Evolutionary conservation across 1,139 yeast genomes (phyloP).

Genomic region (Yamadazyma friedrichii): DNA sequence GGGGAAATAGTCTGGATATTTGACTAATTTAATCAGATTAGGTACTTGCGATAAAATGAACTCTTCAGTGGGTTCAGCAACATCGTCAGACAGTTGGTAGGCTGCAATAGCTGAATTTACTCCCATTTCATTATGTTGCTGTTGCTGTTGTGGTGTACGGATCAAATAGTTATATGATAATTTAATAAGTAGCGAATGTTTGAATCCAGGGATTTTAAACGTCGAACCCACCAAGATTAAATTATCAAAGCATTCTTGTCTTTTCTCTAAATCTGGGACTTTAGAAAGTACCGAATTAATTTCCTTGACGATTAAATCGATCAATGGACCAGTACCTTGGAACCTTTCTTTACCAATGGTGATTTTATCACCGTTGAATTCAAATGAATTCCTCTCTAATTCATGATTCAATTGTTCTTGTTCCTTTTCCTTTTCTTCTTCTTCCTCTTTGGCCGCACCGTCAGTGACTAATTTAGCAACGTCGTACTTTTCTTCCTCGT

Average conservation of each 20-base stretch:
- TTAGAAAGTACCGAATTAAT: conserved; percentile 53
- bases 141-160: conserved; percentile 31
- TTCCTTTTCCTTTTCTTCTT: conserved; percentile 25
- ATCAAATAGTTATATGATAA: conserved; percentile 60
- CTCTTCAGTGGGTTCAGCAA: conserved; percentile 28
- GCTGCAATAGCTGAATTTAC: conserved; percentile 44
- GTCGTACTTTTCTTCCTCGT: conserved; percentile 73
- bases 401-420: conserved; percentile 53
- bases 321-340: conserved; percentile 65
- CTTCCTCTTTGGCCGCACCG: conserved; percentile 19
- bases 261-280: conserved; percentile 65
- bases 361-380: conserved; percentile 51
- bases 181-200: conserved; percentile 63
- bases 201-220: conserved; percentile 69
- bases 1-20: conserved; percentile 88
- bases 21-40: conserved; percentile 61
- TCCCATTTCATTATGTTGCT: conserved; percentile 25
- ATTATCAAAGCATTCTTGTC: conserved; percentile 88
- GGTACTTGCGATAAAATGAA: conserved; percentile 64
- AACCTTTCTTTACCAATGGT: conserved; percentile 85
- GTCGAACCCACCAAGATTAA: conserved; percentile 79
- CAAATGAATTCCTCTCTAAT: conserved; percentile 64
- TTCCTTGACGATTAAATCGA: conserved; percentile 52
- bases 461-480: conserved; percentile 88
- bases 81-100: conserved; percentile 43